Conservation (phyloP, 2,329 filamentous ascomycete species). For the Pseudogymnoascus sp. region DNA sequence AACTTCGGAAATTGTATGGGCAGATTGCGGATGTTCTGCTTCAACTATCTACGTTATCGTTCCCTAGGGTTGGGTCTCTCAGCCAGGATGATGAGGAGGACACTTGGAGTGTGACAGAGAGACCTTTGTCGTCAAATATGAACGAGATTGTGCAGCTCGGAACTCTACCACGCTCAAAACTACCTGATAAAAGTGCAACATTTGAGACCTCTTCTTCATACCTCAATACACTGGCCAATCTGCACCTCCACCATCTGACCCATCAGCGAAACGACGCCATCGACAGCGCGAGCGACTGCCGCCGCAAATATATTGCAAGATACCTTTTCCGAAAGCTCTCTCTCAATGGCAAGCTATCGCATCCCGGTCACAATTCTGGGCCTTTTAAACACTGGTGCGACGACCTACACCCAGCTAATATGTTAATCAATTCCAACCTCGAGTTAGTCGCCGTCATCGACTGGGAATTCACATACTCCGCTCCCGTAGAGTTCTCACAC, state of each 20-base stretch:
- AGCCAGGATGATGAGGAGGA: constrained; percentile 19
- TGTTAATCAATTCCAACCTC: constrained; percentile 14
- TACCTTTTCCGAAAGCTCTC: constrained; percentile 29
- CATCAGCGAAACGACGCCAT: constrained; percentile 35
- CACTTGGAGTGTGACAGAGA: constrained; percentile 24
- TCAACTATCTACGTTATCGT: constrained; percentile 30
- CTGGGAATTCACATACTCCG: constrained; percentile 19
- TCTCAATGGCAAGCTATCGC: not conserved
- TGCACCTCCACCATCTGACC: constrained; percentile 35
- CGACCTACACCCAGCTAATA: constrained; percentile 17
- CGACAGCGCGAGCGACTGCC: constrained; percentile 24
- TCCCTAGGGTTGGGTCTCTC: constrained; percentile 36
- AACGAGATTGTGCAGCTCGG: constrained; percentile 30
- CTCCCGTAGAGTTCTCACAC: constrained; percentile 17
- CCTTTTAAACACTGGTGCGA: constrained; percentile 18
- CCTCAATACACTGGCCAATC: constrained; percentile 33
- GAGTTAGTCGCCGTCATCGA: constrained; percentile 17
- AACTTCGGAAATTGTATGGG: constrained; percentile 31
- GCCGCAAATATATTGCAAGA: constrained; percentile 31
- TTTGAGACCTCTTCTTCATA: constrained; percentile 33
- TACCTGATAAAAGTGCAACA: constrained; percentile 20
- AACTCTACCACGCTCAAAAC: constrained; percentile 18
- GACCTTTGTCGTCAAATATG: constrained; percentile 39
- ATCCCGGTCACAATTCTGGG: constrained; percentile 9
- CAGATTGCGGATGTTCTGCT: constrained; percentile 37